Percentiles rank a stretch among this genome's conserved stretches.
These are phyloP conservation scores for Sporothrix curviconia DNA, from an alignment of 2,329 filamentous ascomycete genomes.

Conservation along the genomic window DNA sequence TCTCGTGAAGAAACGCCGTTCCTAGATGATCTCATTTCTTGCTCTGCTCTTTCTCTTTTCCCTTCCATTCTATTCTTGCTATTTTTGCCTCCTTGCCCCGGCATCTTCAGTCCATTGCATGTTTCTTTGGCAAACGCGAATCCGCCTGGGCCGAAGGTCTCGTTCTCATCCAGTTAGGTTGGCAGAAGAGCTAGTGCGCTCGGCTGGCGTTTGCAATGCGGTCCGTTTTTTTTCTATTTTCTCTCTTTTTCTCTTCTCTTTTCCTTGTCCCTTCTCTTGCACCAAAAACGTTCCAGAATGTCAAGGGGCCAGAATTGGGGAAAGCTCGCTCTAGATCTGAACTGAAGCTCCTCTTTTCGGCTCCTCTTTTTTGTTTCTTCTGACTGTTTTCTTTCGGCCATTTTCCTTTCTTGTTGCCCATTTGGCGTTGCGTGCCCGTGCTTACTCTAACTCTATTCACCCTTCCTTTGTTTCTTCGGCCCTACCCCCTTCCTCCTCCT, in stretches of 20 bases:
- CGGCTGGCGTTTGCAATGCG: too few species aligned
- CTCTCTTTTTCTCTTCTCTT: neutral
- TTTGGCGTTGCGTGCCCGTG: neutral
- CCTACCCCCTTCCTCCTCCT: neutral
- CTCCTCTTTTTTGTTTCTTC: neutral
- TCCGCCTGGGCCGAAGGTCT: too few species aligned
- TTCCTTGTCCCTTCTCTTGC: neutral
- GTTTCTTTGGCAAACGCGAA: neutral
- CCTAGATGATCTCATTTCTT: neutral
- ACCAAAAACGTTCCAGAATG: constrained; percentile 3
- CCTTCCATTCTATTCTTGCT: too few species aligned
- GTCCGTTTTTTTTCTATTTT: neutral
- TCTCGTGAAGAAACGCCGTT: neutral
- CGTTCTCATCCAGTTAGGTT: too few species aligned
- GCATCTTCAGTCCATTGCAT: constrained; percentile 1
- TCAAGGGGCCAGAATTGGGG: neutral
- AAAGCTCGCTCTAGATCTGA: neutral
- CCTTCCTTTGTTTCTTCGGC: neutral
- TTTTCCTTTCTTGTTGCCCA: neutral
- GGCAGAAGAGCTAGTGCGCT: too few species aligned
- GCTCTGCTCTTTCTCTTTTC: neutral
- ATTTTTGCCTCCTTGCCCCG: neutral
- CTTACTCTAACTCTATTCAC: too few species aligned
- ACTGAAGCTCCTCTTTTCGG: neutral
- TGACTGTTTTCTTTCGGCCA: neutral